Conservation (phyloP, 768 basidiomycete species). For the Pleurotus eryngii region DNA sequence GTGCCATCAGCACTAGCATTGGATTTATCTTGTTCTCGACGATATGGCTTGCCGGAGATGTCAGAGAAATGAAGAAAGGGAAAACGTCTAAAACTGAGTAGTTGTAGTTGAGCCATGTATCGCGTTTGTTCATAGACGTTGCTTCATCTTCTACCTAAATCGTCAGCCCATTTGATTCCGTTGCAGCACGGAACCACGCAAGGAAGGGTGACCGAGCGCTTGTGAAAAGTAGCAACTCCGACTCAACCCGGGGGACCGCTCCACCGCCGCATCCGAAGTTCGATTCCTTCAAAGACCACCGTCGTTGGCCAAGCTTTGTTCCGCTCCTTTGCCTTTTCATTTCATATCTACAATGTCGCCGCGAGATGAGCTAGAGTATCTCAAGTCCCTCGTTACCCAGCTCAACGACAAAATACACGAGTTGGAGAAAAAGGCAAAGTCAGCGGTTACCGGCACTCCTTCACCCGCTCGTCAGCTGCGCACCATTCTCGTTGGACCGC, state of each 20-base stretch:
- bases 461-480: constrained; percentile 79
- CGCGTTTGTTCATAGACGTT: not conserved
- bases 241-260: constrained; percentile 6
- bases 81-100: constrained; percentile 43
- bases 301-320: constrained; percentile 11
- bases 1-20: constrained; percentile 84
- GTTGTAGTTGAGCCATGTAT: constrained; percentile 4
- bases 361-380: constrained; percentile 84
- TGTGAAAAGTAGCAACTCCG: not conserved
- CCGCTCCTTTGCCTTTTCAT: constrained; percentile 11
- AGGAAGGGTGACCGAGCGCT: not conserved
- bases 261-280: constrained; percentile 6
- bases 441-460: constrained; percentile 34
- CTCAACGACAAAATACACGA: constrained; percentile 84
- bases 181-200: too few relatives aligned
- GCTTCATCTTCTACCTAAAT: too few relatives aligned
- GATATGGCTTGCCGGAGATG: constrained; percentile 84
- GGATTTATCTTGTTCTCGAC: constrained; percentile 86
- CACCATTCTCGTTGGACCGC: constrained; percentile 93
- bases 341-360: constrained; percentile 46
- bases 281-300: constrained; percentile 7
- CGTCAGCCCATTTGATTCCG: too few relatives aligned
- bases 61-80: constrained; percentile 55
- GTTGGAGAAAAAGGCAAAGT: constrained; percentile 71
- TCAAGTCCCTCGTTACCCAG: constrained; percentile 89